Percentiles rank a stretch among this genome's conserved stretches.
Conservation (phyloP, 2,329 filamentous ascomycete genomes). For the Huntiella abstrusa region DNA sequence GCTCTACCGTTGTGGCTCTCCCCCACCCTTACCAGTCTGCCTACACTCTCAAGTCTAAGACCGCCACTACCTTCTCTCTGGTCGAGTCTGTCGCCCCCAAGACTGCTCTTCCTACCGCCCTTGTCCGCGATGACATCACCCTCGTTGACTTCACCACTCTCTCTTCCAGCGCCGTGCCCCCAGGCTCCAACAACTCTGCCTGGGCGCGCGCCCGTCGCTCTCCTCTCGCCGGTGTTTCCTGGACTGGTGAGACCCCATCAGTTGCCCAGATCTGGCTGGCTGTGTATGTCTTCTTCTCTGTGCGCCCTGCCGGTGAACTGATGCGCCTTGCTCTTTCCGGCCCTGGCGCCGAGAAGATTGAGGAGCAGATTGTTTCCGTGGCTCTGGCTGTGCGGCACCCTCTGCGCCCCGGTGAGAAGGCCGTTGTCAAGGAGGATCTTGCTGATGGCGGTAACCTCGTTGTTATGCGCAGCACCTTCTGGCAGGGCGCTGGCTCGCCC, state of each 20-base stretch:
- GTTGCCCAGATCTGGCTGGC: slow-evolving; percentile 34
- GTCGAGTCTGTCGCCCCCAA: slow-evolving; percentile 15
- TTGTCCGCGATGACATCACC: slow-evolving; percentile 20
- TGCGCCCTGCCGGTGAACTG: slow-evolving; percentile 28
- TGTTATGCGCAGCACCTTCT: slow-evolving; percentile 38
- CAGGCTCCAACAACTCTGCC: slow-evolving; percentile 33
- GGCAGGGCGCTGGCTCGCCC: slow-evolving; percentile 51
- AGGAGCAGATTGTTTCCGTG: slow-evolving; percentile 26
- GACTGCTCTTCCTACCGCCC: slow-evolving; percentile 16
- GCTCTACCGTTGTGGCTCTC: slow-evolving; percentile 27
- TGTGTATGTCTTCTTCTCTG: slow-evolving; percentile 32
- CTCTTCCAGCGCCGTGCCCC: slow-evolving; percentile 29
- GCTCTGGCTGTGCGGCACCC: slow-evolving; percentile 32
- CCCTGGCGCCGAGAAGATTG: slow-evolving; percentile 18
- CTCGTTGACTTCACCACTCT: slow-evolving; percentile 28
- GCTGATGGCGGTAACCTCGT: slow-evolving; percentile 18
- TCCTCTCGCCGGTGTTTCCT: slow-evolving; percentile 26
- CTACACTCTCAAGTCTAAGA: slow-evolving; percentile 22
- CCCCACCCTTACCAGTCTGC: slow-evolving; percentile 30
- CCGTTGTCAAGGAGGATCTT: slow-evolving; percentile 10
- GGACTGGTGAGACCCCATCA: slow-evolving; percentile 25
- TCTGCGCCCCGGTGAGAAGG: slow-evolving; percentile 18
- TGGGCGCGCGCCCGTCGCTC: slow-evolving; percentile 38
- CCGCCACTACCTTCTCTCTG: slow-evolving; percentile 20
- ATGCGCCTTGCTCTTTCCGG: slow-evolving; percentile 29